Percentiles rank a stretch among this genome's conserved stretches.
These are phyloP conservation scores for Phellopilus nigrolimitatus DNA, from an alignment of 1,284 basidiomycete species.

Conservation along the genomic window DNA sequence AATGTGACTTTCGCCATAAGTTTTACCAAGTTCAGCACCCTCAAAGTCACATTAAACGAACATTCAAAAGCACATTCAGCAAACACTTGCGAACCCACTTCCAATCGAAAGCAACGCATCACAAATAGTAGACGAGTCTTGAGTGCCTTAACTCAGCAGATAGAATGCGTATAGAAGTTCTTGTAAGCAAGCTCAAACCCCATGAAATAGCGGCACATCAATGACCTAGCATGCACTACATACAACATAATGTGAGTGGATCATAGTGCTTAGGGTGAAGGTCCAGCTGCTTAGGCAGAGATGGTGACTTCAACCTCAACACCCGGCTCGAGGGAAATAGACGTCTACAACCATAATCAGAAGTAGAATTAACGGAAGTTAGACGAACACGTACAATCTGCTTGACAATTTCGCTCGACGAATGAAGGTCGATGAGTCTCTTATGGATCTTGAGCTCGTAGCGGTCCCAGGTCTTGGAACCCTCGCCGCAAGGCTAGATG, in stretches of 20 bases:
- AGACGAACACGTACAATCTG: conserved; percentile 76
- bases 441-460: conserved; percentile 99
- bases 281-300: conserved; percentile 45
- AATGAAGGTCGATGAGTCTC: conserved; percentile 98
- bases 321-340: conserved; percentile 97
- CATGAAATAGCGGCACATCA: neutral
- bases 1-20: no score
- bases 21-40: no score
- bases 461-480: conserved; percentile 99
- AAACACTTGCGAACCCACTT: no score
- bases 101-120: no score
- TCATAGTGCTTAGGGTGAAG: neutral
- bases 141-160: no score
- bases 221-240: neutral
- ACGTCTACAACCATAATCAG: conserved; percentile 57
- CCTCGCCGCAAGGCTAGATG: conserved; percentile 94
- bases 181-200: neutral
- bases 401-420: conserved; percentile 99
- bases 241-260: neutral
- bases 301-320: conserved; percentile 99
- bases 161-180: no score
- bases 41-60: no score
- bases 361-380: neutral
- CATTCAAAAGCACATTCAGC: no score
- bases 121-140: no score